phyloP scores from a whole-genome alignment of 306 rosid species.

The Gleditsia sinensis region DNA sequence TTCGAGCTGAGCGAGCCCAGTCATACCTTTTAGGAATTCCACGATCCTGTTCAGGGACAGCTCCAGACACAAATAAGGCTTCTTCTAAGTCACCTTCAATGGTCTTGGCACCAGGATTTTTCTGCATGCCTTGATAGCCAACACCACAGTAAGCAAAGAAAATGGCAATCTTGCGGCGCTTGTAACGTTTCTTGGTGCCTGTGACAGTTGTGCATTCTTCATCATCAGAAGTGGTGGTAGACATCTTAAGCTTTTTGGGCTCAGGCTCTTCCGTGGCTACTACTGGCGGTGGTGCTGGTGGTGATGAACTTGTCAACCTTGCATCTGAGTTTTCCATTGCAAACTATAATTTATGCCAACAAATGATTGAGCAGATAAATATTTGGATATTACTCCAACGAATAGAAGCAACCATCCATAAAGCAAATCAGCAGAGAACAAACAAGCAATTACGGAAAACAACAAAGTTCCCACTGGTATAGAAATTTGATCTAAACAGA shows the following conservation, averaged over 20 bases:
- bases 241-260: slow-evolving; percentile 75
- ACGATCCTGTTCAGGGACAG: slow-evolving; percentile 85
- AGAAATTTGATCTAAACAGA: background rate
- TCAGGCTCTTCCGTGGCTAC: slow-evolving; percentile 53
- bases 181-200: slow-evolving; percentile 55
- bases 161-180: slow-evolving; percentile 84
- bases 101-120: slow-evolving; percentile 97
- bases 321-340: slow-evolving; percentile 61
- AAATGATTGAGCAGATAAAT: background rate
- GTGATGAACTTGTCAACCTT: slow-evolving; percentile 42
- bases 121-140: slow-evolving; percentile 98
- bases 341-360: background rate
- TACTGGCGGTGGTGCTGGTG: slow-evolving; percentile 34
- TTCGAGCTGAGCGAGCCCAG: slow-evolving; percentile 95
- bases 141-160: slow-evolving; percentile 94
- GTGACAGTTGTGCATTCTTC: slow-evolving; percentile 46
- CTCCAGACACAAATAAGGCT: slow-evolving; percentile 73
- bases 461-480: background rate
- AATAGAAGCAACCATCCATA: background rate
- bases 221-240: slow-evolving; percentile 79
- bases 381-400: background rate
- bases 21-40: slow-evolving; percentile 71
- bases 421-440: background rate
- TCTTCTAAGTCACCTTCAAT: slow-evolving; percentile 95
- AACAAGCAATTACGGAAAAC: background rate